Conservation (phyloP, 208 protist species). For the Crithidia fasciculata region DNA sequence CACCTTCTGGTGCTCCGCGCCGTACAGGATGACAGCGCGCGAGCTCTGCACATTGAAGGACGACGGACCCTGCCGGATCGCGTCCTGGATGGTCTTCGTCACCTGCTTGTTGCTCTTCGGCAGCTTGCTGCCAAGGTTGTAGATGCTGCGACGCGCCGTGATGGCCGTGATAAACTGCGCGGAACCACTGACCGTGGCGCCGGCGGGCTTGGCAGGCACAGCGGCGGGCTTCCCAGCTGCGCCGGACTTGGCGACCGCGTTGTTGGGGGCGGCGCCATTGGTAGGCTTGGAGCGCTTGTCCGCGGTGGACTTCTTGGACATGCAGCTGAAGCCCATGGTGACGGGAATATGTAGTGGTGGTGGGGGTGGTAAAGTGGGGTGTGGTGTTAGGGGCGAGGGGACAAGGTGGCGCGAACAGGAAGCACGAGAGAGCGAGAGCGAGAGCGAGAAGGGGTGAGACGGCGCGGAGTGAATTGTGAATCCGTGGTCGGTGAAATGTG, state of each 20-base stretch:
- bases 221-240: no score
- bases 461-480: background rate
- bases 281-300: background rate
- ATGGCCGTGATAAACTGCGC: slow-evolving; percentile 2
- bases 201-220: no score
- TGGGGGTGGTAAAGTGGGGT: background rate
- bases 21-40: slow-evolving; percentile 61
- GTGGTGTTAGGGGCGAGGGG: background rate
- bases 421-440: background rate
- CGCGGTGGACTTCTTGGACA: slow-evolving; percentile 24
- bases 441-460: background rate
- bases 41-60: slow-evolving; percentile 67
- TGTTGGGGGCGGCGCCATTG: no score
- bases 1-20: slow-evolving; percentile 54
- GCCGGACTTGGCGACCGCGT: no score
- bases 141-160: slow-evolving; percentile 47
- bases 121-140: slow-evolving; percentile 46
- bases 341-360: background rate
- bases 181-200: no score
- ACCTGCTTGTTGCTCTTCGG: slow-evolving; percentile 33
- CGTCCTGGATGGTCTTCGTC: slow-evolving; percentile 40
- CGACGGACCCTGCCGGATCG: slow-evolving; percentile 45
- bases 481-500: background rate
- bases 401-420: background rate
- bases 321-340: slow-evolving; percentile 14